These are phyloP conservation scores for Dictyostelium intermedium DNA, from an alignment of 78 protist species.

Conservation along the genomic window DNA sequence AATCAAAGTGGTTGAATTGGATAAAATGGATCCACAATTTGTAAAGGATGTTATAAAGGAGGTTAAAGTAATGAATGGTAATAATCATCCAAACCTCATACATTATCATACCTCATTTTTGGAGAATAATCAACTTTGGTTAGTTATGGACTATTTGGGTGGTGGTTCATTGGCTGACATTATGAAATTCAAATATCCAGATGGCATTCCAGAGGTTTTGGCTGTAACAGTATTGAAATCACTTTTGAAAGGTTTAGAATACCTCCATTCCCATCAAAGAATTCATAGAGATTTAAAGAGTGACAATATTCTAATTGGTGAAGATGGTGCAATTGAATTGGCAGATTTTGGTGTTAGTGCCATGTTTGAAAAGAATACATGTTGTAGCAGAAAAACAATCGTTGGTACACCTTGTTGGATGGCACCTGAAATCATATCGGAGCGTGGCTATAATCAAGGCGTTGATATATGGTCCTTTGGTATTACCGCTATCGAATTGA, in stretches of 20 bases:
- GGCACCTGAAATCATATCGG: conserved; percentile 85
- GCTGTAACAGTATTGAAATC: conserved; percentile 33
- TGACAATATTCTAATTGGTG: conserved; percentile 82
- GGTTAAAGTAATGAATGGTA: conserved; percentile 37
- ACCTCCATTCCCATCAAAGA: conserved; percentile 70
- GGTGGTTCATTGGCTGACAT: conserved; percentile 86
- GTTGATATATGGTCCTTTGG: conserved; percentile 78
- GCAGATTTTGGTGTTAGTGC: conserved; percentile 90
- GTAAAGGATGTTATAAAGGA: conserved; percentile 64
- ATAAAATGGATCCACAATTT: conserved; percentile 14
- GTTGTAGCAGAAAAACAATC: conserved; percentile 49
- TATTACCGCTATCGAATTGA: conserved; percentile 65
- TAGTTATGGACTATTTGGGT: conserved; percentile 83
- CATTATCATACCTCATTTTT: conserved; percentile 78
- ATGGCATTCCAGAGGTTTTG: conserved; percentile 52
- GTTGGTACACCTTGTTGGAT: conserved; percentile 94
- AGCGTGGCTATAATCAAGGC: conserved; percentile 46
- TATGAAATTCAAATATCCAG: conserved; percentile 62
- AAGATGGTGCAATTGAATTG: conserved; percentile 78
- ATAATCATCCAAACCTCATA: conserved; percentile 62
- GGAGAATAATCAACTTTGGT: conserved; percentile 59
- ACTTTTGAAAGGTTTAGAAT: conserved; percentile 43
- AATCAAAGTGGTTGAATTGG: conserved; percentile 46
- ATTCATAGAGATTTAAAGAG: conserved; percentile 92
- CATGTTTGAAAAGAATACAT: conserved; percentile 19